phyloP scores from a whole-genome alignment of 1,284 basidiomycete species.

The Ustilago sp. region DNA sequence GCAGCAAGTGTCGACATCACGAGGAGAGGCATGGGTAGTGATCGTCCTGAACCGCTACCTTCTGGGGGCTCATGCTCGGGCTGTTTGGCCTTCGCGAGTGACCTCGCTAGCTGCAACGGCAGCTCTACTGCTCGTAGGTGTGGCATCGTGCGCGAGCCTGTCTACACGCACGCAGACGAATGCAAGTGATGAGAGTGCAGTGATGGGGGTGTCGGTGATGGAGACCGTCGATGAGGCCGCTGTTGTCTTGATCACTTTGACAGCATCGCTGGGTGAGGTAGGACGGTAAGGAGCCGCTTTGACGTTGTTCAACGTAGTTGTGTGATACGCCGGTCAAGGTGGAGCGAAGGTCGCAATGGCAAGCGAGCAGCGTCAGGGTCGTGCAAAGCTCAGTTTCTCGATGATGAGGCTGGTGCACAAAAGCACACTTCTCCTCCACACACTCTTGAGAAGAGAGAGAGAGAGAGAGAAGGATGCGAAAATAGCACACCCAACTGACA shows the following conservation, averaged over 20 bases:
- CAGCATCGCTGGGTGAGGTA: not conserved
- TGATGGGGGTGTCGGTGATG: not conserved
- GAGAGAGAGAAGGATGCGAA: not conserved
- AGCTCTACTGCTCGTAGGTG: slow-evolving; percentile 10
- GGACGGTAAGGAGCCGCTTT: not conserved
- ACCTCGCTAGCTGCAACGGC: slow-evolving; percentile 13
- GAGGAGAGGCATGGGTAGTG: slow-evolving; percentile 74
- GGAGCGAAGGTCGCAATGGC: not conserved
- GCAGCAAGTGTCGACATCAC: slow-evolving; percentile 75
- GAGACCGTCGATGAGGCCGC: slow-evolving; percentile 1
- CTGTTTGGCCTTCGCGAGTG: slow-evolving; percentile 14
- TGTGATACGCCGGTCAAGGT: not conserved
- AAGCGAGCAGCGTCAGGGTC: slow-evolving; percentile 8
- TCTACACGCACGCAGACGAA: not conserved
- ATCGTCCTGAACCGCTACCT: slow-evolving; percentile 72
- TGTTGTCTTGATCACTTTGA: slow-evolving; percentile 3
- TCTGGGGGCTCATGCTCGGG: slow-evolving; percentile 28
- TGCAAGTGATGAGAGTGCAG: not conserved
- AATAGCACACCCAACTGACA: not conserved
- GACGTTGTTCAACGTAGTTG: not conserved
- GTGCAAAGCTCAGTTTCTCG: slow-evolving; percentile 9
- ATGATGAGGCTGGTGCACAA: not conserved
- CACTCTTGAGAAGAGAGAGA: not conserved
- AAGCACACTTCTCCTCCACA: not conserved
- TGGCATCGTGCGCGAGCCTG: slow-evolving; percentile 20